A percentile compares a stretch with the other conserved stretches of the same genome.
These are phyloP conservation scores for Elsinoe ampelina DNA, from an alignment of 2,329 filamentous ascomycete genomes.

Conservation along the genomic window DNA sequence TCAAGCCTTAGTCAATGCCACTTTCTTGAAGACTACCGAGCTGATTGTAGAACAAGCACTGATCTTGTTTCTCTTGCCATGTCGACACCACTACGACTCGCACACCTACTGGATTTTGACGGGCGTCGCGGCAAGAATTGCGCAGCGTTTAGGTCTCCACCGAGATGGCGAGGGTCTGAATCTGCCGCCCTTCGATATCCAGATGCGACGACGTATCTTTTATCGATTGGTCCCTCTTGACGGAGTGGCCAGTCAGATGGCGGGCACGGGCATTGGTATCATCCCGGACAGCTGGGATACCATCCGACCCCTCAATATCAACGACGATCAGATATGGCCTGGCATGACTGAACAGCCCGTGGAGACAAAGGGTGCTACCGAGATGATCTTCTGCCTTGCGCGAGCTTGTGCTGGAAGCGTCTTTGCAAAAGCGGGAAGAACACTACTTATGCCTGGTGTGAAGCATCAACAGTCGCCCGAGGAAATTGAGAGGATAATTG, in stretches of 20 bases:
- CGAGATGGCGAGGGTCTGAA: conserved; percentile 46
- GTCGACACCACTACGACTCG: conserved; percentile 36
- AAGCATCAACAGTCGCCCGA: conserved; percentile 11
- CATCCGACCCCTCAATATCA: conserved; percentile 27
- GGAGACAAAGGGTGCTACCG: conserved; percentile 45
- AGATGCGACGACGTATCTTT: conserved; percentile 54
- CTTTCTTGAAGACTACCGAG: conserved; percentile 58
- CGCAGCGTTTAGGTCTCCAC: conserved; percentile 52
- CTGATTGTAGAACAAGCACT: conserved; percentile 58
- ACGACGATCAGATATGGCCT: conserved; percentile 28
- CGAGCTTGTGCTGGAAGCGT: conserved; percentile 35
- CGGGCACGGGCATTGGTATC: conserved; percentile 18
- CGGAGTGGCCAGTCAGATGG: conserved; percentile 24
- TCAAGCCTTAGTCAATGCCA: conserved; percentile 56
- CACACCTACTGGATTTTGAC: conserved; percentile 55
- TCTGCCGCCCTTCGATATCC: conserved; percentile 47
- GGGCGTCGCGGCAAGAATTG: conserved; percentile 51
- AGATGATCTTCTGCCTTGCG: conserved; percentile 40
- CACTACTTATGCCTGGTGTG: conserved; percentile 19
- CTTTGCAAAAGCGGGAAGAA: conserved; percentile 23
- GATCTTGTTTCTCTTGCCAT: conserved; percentile 47
- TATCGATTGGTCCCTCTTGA: conserved; percentile 56
- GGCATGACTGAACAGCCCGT: conserved; percentile 41
- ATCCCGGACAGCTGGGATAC: conserved; percentile 23
- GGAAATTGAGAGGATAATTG: conserved; percentile 23